These are phyloP conservation scores for Puccinia polysora DNA, from an alignment of 1,284 basidiomycete species.

Conservation along the genomic window DNA sequence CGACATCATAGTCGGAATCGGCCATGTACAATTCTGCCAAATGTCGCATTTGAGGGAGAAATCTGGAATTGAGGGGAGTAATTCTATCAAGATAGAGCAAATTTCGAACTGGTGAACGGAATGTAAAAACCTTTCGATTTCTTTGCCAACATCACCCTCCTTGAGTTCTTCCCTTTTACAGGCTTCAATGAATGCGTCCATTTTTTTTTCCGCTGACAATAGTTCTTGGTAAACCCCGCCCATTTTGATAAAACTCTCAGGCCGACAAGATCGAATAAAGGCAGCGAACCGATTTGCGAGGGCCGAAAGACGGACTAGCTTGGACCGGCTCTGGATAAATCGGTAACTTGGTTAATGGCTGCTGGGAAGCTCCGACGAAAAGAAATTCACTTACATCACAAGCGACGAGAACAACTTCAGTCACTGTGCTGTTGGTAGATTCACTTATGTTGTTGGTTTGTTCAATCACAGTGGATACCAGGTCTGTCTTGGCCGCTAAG, in stretches of 20 bases:
- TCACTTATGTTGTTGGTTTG: constrained; percentile 76
- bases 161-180: constrained; percentile 81
- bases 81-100: background rate
- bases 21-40: constrained; percentile 75
- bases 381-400: constrained; percentile 65
- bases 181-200: constrained; percentile 83
- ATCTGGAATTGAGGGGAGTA: constrained; percentile 58
- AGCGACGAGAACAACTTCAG: constrained; percentile 74
- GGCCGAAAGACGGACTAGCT: constrained; percentile 70
- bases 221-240: constrained; percentile 80
- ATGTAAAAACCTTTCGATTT: constrained; percentile 69
- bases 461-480: constrained; percentile 73
- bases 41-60: constrained; percentile 85
- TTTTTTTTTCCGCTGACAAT: constrained; percentile 76
- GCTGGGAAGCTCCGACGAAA: background rate
- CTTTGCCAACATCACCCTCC: constrained; percentile 83
- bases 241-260: constrained; percentile 74
- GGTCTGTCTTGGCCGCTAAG: constrained; percentile 72
- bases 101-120: background rate
- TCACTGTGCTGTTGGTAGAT: constrained; percentile 69
- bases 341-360: background rate
- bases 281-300: constrained; percentile 81
- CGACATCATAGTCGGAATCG: constrained; percentile 73
- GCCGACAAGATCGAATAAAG: constrained; percentile 69
- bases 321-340: constrained; percentile 65